A percentile compares a stretch with the other conserved stretches of the same genome.
Conservation (phyloP, 345 rosid genomes). For the Crucihimalaya himalaica region DNA sequence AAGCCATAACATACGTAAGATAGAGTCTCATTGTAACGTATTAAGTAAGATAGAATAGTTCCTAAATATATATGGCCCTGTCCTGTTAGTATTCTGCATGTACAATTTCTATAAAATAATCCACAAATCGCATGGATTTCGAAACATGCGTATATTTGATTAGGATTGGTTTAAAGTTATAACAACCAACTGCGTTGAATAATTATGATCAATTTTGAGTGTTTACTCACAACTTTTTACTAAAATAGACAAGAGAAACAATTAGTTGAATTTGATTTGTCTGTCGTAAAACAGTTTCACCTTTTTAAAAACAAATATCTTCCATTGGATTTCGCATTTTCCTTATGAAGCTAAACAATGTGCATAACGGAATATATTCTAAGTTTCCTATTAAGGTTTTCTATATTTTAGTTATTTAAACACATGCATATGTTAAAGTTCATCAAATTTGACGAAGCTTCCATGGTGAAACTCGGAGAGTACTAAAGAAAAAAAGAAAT, state of each 20-base stretch:
- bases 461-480: neutral
- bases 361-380: conserved; percentile 24
- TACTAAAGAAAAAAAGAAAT: neutral
- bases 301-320: conserved; percentile 9
- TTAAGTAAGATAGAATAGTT: neutral
- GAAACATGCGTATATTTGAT: neutral
- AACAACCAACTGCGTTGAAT: neutral
- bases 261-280: conserved; percentile 17
- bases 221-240: conserved; percentile 4
- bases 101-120: neutral
- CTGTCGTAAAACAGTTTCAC: conserved; percentile 17
- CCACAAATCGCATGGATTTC: neutral
- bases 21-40: neutral
- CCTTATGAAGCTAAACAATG: conserved; percentile 19
- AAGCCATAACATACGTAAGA: no score
- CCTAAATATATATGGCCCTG: neutral
- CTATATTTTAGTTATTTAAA: neutral
- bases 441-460: neutral
- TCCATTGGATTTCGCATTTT: conserved; percentile 31
- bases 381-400: conserved; percentile 1
- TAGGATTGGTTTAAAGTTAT: conserved; percentile 3
- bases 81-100: no score
- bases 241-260: neutral
- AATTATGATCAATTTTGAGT: neutral
- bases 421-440: conserved; percentile 8